Conservation (phyloP, 2,329 filamentous ascomycete genomes). For the Cadophora malorum region DNA sequence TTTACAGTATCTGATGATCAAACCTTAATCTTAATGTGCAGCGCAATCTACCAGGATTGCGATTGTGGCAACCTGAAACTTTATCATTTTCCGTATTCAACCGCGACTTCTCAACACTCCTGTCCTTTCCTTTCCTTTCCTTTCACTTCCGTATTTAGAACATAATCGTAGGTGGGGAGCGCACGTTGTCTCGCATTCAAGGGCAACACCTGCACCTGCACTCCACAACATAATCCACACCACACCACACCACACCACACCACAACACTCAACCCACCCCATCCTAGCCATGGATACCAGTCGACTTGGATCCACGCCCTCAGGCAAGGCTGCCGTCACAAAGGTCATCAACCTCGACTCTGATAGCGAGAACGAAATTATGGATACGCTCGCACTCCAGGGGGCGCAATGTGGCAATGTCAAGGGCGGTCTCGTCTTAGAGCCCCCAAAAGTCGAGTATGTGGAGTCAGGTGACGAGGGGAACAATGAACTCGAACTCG, state of each 20-base stretch:
- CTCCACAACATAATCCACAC: neutral
- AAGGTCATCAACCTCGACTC: constrained; percentile 32
- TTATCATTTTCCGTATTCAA: neutral
- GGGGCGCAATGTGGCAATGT: constrained; percentile 28
- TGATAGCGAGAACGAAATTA: constrained; percentile 26
- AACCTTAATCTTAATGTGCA: neutral
- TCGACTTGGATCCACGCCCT: constrained; percentile 4
- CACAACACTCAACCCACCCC: neutral
- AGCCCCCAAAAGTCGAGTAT: constrained; percentile 15
- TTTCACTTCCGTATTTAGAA: neutral
- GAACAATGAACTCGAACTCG: constrained; percentile 30
- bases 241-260: neutral
- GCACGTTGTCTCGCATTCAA: neutral
- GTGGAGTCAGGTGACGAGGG: constrained; percentile 31
- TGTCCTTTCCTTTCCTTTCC: neutral
- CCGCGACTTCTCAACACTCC: neutral
- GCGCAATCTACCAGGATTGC: neutral
- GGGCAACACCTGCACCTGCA: neutral
- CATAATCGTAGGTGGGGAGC: neutral
- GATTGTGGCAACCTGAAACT: neutral
- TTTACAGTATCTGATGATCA: neutral
- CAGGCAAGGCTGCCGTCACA: constrained; percentile 17
- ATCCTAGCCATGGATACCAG: constrained; percentile 8
- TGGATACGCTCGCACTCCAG: constrained; percentile 17
- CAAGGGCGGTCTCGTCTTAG: constrained; percentile 14